These are phyloP conservation scores for Phialocephala subalpina DNA, from an alignment of 2,329 filamentous ascomycete species.

Conservation along the genomic window DNA sequence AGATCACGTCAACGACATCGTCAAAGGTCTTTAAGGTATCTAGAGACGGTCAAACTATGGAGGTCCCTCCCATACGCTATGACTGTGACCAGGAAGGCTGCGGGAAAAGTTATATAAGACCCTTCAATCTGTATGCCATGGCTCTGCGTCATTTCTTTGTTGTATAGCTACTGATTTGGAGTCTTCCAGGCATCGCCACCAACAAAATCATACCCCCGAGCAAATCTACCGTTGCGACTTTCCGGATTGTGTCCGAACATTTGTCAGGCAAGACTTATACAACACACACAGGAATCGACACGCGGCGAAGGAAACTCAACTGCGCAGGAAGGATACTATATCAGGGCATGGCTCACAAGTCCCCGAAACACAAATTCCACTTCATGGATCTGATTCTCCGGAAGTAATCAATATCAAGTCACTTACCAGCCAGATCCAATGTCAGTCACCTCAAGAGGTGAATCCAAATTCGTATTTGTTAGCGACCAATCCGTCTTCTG, in stretches of 20 bases:
- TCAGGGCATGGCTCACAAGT: slow-evolving; percentile 56
- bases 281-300: slow-evolving; percentile 85
- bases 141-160: too few relatives aligned
- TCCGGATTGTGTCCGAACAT: slow-evolving; percentile 86
- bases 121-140: too few relatives aligned
- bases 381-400: too few relatives aligned
- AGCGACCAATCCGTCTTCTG: slow-evolving; percentile 38
- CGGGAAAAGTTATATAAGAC: slow-evolving; percentile 91
- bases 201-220: slow-evolving; percentile 95
- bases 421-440: slow-evolving; percentile 39
- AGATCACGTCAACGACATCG: too few relatives aligned
- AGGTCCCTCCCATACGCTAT: too few relatives aligned
- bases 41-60: too few relatives aligned
- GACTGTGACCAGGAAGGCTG: slow-evolving; percentile 88
- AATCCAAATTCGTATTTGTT: slow-evolving; percentile 41
- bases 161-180: too few relatives aligned
- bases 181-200: slow-evolving; percentile 79
- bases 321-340: slow-evolving; percentile 77
- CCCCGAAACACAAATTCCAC: too few relatives aligned
- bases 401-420: too few relatives aligned
- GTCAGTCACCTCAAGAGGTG: slow-evolving; percentile 43
- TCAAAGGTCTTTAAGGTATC: too few relatives aligned
- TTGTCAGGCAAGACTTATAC: slow-evolving; percentile 92
- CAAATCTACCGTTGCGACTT: slow-evolving; percentile 95
- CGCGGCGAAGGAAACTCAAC: slow-evolving; percentile 78